Percentiles rank a stretch among this genome's conserved stretches.
Evolutionary conservation across 768 basidiomycete species (phyloP).

Genomic region (Lanmaoa rubissima): DNA sequence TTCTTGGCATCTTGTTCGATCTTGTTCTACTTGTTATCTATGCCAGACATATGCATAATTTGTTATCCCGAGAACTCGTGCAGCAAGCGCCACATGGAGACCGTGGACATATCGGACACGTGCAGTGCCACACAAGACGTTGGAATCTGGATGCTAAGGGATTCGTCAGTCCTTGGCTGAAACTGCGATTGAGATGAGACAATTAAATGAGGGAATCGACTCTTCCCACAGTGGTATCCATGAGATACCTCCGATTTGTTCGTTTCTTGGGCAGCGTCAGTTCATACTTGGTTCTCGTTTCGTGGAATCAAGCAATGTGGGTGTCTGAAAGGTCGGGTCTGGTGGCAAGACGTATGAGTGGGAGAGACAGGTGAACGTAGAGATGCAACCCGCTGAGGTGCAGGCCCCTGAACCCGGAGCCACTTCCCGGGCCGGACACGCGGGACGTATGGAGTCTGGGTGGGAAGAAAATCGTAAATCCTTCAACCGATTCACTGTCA

Average conservation of each 20-base stretch:
- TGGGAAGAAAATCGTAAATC: too few species aligned
- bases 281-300: background rate
- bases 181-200: conserved; percentile 6
- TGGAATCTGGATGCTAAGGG: background rate
- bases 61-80: background rate
- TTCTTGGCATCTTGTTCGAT: background rate
- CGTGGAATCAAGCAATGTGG: background rate
- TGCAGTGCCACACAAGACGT: background rate
- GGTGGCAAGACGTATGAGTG: background rate
- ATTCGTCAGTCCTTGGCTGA: background rate
- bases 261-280: background rate
- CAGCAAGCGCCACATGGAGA: too few species aligned
- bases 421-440: background rate
- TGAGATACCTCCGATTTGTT: background rate
- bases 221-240: background rate
- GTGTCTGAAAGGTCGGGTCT: background rate
- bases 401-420: conserved; percentile 21
- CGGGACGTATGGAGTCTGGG: too few species aligned
- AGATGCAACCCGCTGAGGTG: conserved; percentile 16
- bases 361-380: conserved; percentile 12
- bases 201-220: background rate
- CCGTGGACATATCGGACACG: too few species aligned
- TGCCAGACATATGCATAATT: background rate
- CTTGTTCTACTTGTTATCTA: background rate
- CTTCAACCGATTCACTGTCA: background rate